Evolutionary conservation across 306 rosid species (phyloP).

Genomic region (Cucumis cinereus): DNA sequence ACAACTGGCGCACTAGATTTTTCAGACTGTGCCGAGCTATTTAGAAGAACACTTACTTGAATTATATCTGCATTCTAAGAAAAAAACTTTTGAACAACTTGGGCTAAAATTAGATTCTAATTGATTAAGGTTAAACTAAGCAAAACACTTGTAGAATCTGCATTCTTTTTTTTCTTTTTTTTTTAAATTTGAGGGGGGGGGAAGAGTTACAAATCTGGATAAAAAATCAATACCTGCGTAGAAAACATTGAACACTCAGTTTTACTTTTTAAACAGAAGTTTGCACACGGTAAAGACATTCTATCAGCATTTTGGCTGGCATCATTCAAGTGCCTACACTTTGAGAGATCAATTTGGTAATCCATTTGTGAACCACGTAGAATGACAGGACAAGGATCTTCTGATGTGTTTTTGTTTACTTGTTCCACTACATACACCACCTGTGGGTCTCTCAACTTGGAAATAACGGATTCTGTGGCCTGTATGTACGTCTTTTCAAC

Average conservation of each 20-base stretch:
- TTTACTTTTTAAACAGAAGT: constrained; percentile 37
- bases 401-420: constrained; percentile 23
- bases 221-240: constrained; percentile 39
- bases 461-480: constrained; percentile 49
- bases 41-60: constrained; percentile 61
- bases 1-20: constrained; percentile 53
- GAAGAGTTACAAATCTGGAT: not conserved
- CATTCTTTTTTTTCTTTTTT: too few relatives aligned
- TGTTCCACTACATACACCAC: constrained; percentile 45
- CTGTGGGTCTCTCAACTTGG: constrained; percentile 51
- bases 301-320: constrained; percentile 23
- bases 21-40: constrained; percentile 47
- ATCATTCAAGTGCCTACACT: constrained; percentile 21
- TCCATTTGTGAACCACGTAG: constrained; percentile 55
- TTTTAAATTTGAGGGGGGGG: too few relatives aligned
- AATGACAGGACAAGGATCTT: constrained; percentile 43
- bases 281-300: constrained; percentile 35
- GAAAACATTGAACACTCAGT: constrained; percentile 20
- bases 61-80: constrained; percentile 83
- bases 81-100: constrained; percentile 25
- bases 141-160: not conserved
- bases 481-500: constrained; percentile 33
- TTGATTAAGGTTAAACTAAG: constrained; percentile 8
- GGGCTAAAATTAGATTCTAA: constrained; percentile 3
- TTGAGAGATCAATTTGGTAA: constrained; percentile 31